Conservation (phyloP, 176 grass and related monocot genomes). For the Elaeis guineensis region DNA sequence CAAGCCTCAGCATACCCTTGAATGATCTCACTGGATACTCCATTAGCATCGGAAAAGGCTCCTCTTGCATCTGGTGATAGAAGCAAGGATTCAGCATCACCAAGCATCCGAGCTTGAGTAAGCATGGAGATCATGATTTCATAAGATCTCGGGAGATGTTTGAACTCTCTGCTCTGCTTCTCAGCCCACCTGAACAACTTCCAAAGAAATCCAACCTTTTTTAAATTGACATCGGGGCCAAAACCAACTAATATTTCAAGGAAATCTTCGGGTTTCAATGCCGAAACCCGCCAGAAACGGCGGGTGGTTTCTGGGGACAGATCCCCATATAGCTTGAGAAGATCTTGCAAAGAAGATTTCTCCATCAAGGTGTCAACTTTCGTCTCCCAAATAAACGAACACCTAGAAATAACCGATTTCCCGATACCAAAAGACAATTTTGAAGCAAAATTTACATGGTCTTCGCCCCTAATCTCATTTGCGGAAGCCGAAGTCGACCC, state of each 20-base stretch:
- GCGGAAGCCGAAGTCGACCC: background rate
- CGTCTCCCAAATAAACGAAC: conserved; percentile 37
- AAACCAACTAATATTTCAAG: conserved; percentile 59
- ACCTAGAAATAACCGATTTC: conserved; percentile 37
- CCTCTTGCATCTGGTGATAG: conserved; percentile 25
- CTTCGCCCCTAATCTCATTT: background rate
- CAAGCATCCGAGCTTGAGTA: conserved; percentile 49
- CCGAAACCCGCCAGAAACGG: conserved; percentile 48
- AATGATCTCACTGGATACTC: conserved; percentile 45
- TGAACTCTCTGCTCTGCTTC: conserved; percentile 41
- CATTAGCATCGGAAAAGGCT: conserved; percentile 13
- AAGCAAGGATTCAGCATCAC: conserved; percentile 65
- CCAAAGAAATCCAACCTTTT: conserved; percentile 52
- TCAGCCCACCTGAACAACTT: conserved; percentile 73
- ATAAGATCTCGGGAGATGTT: conserved; percentile 68
- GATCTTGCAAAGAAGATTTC: conserved; percentile 37
- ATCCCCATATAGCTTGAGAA: conserved; percentile 48
- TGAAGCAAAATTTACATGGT: background rate
- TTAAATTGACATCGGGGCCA: conserved; percentile 34
- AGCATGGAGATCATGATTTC: conserved; percentile 65
- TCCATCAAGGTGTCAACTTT: conserved; percentile 35
- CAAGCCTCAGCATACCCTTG: conserved; percentile 37
- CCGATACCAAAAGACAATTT: conserved; percentile 37
- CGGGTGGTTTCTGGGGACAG: conserved; percentile 61
- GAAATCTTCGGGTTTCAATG: conserved; percentile 44